Evolutionary conservation across 192 early-diverging fungal species (phyloP), one percentile per base, ranked within the genome.

Genomic region (Pilobolus umbonatus): DNA sequence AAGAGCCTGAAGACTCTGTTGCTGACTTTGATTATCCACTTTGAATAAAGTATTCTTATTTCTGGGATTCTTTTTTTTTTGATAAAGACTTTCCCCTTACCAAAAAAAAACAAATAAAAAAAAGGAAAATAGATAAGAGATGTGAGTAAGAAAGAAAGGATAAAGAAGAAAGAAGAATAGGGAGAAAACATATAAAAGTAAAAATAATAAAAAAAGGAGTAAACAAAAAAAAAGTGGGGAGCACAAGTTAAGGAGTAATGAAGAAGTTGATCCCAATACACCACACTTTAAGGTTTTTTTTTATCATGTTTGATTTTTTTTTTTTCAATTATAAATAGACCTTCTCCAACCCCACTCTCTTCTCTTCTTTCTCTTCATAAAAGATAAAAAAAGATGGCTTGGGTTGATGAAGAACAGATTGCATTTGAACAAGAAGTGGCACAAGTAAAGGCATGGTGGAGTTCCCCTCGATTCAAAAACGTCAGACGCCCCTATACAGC

Each of bases 401-500:
- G 17, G 24, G 22, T 81, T 28, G 71, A 75, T 32, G 81, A 86
- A 59, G 88, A 90, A 73, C 74, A 89, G 73, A 75, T 74, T 50
- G 64, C 56, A 39, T 95, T 95, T 82, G 79, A 88, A 53, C 60
- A 79, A 47, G 87, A 98, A 65, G 90, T 92, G 48, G 78, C 74
- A 30, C 80, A 85, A 57, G 85, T 98, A 72, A 88, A 94, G 74
- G 64, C 77, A 58, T 94, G 92, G 91, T 98, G 93, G 93, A 68
- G 78, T 52, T 80, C 80, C 46, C 76, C 82, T 11, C 88, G 96
- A 36, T 98, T 96, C 85, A 64, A 75, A 36, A 77, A 84, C 53
- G 82, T 91, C 62, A 80, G 79, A 19, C 86, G 95, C 24, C 93
- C 95, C 21, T 98, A 96, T 80, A 71, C 77, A 6, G 88, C 88